Evolutionary conservation across 768 basidiomycete species (phyloP).

Genomic region (Leccinum rimulosum): DNA sequence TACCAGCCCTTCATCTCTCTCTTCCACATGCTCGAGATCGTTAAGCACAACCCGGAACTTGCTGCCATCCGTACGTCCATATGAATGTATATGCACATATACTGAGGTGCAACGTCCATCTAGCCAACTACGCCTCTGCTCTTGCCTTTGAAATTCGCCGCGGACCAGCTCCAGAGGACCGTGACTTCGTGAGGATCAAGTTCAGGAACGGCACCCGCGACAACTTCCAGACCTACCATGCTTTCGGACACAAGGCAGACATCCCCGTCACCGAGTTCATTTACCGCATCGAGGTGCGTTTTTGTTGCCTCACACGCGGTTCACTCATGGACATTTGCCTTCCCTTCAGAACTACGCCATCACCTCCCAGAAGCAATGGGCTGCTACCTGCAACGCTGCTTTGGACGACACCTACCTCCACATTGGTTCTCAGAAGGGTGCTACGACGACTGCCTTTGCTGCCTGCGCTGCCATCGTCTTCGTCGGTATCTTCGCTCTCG

Average conservation of each 20-base stretch:
- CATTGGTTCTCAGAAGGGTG: conserved; percentile 31
- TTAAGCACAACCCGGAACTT: conserved; percentile 55
- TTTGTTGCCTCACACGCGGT: background rate
- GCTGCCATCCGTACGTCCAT: conserved; percentile 59
- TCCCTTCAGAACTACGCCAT: conserved; percentile 42
- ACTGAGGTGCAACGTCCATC: conserved; percentile 11
- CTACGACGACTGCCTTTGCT: conserved; percentile 32
- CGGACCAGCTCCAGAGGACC: conserved; percentile 69
- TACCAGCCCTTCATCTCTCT: conserved; percentile 92
- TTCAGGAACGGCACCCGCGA: conserved; percentile 79
- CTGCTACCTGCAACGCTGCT: conserved; percentile 36
- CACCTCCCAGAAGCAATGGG: conserved; percentile 44
- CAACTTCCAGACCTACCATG: conserved; percentile 64
- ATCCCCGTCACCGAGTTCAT: conserved; percentile 85
- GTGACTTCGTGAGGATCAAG: conserved; percentile 80
- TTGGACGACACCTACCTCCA: conserved; percentile 32
- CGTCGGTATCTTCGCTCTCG: conserved; percentile 31
- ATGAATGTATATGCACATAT: background rate
- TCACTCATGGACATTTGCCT: conserved; percentile 3
- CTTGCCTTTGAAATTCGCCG: conserved; percentile 78
- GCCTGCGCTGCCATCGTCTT: conserved; percentile 37
- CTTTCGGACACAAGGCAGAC: conserved; percentile 72
- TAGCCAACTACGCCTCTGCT: conserved; percentile 74
- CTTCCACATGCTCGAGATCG: conserved; percentile 72
- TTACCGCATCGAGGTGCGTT: conserved; percentile 69